Evolutionary conservation across 129 eudicot species (phyloP).

Genomic region (carrot (Daucus carota)): DNA sequence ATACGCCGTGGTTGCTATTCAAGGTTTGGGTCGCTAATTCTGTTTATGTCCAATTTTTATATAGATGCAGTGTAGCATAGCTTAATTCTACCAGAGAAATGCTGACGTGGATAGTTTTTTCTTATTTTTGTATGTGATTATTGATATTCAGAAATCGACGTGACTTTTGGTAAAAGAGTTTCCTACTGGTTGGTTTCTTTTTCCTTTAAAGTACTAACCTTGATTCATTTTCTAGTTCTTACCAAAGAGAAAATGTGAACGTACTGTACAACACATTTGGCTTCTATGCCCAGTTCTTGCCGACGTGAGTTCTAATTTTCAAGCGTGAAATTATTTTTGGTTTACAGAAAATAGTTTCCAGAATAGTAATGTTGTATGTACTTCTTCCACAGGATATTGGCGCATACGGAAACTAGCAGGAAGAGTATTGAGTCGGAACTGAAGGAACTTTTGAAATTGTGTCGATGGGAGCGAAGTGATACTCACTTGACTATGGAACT

Average conservation of each 20-base stretch:
- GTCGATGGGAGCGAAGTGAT: constrained; percentile 66
- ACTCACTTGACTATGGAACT: constrained; percentile 48
- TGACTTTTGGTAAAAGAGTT: not conserved
- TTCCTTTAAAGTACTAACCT: not conserved
- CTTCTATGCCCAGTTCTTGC: constrained; percentile 70
- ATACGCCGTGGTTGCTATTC: constrained; percentile 31
- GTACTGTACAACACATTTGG: constrained; percentile 80
- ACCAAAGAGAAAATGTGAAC: constrained; percentile 49
- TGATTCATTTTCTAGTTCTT: constrained; percentile 36
- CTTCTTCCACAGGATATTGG: constrained; percentile 38
- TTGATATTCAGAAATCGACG: not conserved
- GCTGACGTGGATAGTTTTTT: not conserved
- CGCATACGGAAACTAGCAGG: constrained; percentile 43
- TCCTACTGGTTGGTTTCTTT: not conserved
- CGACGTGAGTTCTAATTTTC: constrained; percentile 32
- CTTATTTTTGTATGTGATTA: not conserved
- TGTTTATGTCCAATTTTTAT: not conserved
- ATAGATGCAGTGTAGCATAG: not conserved
- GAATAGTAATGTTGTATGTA: not conserved
- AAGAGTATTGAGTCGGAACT: constrained; percentile 54
- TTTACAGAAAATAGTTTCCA: not conserved
- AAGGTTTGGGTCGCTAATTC: constrained; percentile 32
- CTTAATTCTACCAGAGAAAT: not conserved
- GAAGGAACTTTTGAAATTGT: constrained; percentile 52
- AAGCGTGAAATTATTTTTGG: not conserved